Conservation (phyloP, 257 asterid species). For the Forsythia suspensa region DNA sequence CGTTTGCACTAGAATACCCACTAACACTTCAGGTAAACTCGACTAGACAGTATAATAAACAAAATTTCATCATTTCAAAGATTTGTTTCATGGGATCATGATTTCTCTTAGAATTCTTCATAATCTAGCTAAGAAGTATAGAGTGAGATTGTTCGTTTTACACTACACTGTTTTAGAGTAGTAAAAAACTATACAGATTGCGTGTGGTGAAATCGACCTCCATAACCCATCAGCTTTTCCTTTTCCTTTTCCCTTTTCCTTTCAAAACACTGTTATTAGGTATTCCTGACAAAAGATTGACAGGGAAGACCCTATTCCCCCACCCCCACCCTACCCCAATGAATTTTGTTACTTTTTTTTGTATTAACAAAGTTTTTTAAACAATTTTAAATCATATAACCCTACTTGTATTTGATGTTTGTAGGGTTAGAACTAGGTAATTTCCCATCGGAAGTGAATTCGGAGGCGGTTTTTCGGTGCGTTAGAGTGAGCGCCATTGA, state of each 20-base stretch:
- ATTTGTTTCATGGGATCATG: no score
- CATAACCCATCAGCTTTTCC: constrained; percentile 29
- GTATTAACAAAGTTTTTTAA: not conserved
- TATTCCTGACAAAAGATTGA: constrained; percentile 46
- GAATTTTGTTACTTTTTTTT: not conserved
- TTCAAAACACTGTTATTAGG: constrained; percentile 45
- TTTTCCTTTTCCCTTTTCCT: constrained; percentile 22
- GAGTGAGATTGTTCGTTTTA: no score
- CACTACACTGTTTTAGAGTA: no score
- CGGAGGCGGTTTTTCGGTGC: constrained; percentile 79
- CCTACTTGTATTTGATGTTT: not conserved
- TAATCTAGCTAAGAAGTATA: no score
- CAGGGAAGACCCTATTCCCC: constrained; percentile 35
- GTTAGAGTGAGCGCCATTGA: constrained; percentile 79
- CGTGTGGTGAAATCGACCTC: constrained; percentile 31
- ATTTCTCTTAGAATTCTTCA: no score
- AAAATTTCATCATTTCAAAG: not conserved
- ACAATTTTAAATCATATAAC: not conserved
- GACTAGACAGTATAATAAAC: not conserved
- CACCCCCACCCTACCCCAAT: constrained; percentile 5
- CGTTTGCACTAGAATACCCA: constrained; percentile 58
- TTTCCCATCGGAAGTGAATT: constrained; percentile 79
- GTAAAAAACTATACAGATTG: constrained; percentile 5
- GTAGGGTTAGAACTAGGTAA: constrained; percentile 82
- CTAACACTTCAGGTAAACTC: constrained; percentile 47